These are phyloP conservation scores for Cenchrus purpureus DNA, from an alignment of 176 grass and related monocot species.

Conservation along the genomic window DNA sequence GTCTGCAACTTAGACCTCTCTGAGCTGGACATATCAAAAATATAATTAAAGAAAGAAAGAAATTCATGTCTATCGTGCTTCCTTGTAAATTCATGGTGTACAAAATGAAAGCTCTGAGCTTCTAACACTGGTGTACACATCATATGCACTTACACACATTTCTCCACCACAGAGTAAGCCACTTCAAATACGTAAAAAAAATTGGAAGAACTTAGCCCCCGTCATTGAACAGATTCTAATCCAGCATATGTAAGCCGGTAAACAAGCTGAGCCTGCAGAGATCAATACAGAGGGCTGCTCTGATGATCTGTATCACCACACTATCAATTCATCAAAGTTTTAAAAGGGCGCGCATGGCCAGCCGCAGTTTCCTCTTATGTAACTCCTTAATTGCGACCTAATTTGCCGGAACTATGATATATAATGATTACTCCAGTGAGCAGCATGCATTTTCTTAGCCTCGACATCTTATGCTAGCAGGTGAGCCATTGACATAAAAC, in stretches of 20 bases:
- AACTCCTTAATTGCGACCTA: not conserved
- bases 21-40: not conserved
- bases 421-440: not conserved
- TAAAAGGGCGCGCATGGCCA: not conserved
- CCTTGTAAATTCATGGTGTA: not conserved
- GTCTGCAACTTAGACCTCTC: not conserved
- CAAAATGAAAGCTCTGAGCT: not conserved
- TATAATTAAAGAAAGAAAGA: not conserved
- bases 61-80: not conserved
- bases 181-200: not conserved
- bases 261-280: not conserved
- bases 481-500: not conserved
- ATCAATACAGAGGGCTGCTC: not conserved
- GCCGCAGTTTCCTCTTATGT: not conserved
- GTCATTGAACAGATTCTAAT: not conserved
- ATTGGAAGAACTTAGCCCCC: not conserved
- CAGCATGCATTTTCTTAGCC: not conserved
- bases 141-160: not conserved
- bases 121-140: not conserved
- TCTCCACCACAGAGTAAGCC: not conserved
- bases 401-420: not conserved
- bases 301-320: not conserved
- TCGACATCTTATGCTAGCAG: not conserved
- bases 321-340: not conserved
- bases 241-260: not conserved